Evolutionary conservation across 2,329 filamentous ascomycete genomes (phyloP), one percentile per base, ranked within the genome.

Genomic region (Hypoxylon sp.): DNA sequence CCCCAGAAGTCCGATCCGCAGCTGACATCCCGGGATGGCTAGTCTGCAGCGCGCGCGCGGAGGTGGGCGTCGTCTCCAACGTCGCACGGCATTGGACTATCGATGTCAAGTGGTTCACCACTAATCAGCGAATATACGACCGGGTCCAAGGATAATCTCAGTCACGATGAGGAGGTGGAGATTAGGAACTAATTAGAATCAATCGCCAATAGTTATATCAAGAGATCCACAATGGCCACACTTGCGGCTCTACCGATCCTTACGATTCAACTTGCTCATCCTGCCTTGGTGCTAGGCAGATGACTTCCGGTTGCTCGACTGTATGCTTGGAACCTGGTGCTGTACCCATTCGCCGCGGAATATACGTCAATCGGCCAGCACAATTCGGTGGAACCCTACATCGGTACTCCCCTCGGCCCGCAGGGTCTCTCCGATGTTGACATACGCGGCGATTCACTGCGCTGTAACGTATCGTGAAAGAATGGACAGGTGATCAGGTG

Each of bases 241-340:
- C 21, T 64, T 64, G 27, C 17, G 13, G 7, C 47, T 47, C 44
- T 15, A 6, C 35, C 17, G 24, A 15, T 37, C n/a, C 13, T 6
- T 21, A 8, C 31, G 31, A 21, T n/a, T 11, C 2, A 91, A 91
- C 71, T 80, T 91, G 39, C 82, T 91, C 42, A 81, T 90, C 10
- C 80, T 91, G 0, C 88, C 88, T 83, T 1, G 76, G 6, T 42
- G 79, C 32, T 87, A 89, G 75, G 88, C 88, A 11, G 56, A 79
- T 17, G 86, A 90, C 75, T 91, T 90, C 75, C 82, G 85, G 11
- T 75, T 83, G 17, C 84, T 91, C 24, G n/a, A n/a, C n/a, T n/a
- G n/a, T 91, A 88, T 75, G 80, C 81, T 1, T 83, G 88, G 53
- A 91, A 91, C 70, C 87, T 88, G 2, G 88, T 90, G 0, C 84